Conservation (phyloP, 2,329 filamentous ascomycete genomes). For the Monosporascus sp. region DNA sequence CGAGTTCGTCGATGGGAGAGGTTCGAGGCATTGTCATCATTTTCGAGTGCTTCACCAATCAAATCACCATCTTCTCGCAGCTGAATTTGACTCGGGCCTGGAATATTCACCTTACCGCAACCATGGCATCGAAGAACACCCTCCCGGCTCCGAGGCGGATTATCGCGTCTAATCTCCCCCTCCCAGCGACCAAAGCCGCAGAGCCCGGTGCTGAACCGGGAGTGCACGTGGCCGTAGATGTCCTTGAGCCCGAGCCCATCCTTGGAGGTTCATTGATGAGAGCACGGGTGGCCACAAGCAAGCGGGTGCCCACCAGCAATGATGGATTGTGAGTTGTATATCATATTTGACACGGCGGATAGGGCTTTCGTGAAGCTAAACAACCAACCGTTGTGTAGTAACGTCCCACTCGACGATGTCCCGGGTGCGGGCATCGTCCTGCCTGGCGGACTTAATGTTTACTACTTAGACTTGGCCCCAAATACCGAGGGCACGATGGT, state of each 20-base stretch:
- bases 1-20: not conserved
- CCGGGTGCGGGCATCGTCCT: slow-evolving; percentile 28
- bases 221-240: slow-evolving; percentile 22
- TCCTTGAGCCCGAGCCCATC: slow-evolving; percentile 15
- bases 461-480: slow-evolving; percentile 25
- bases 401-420: slow-evolving; percentile 19
- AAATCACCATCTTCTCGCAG: not conserved
- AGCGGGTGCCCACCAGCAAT: slow-evolving; percentile 20
- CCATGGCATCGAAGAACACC: not conserved
- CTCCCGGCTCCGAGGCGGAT: slow-evolving; percentile 19
- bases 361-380: slow-evolving; percentile 1
- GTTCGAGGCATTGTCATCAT: not conserved
- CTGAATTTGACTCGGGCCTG: too few species aligned
- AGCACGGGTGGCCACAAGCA: slow-evolving; percentile 18
- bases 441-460: slow-evolving; percentile 26
- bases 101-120: not conserved
- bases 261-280: slow-evolving; percentile 12
- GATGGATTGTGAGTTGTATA: slow-evolving; percentile 21
- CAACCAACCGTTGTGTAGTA: slow-evolving; percentile 5
- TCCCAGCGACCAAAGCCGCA: slow-evolving; percentile 6
- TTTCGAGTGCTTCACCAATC: not conserved
- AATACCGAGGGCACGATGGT: slow-evolving; percentile 23
- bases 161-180: slow-evolving; percentile 20
- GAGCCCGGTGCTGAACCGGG: slow-evolving; percentile 17
- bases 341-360: not conserved